Evolutionary conservation across 1,284 basidiomycete genomes (phyloP).

Genomic region (Cryptococcus hybrid): DNA sequence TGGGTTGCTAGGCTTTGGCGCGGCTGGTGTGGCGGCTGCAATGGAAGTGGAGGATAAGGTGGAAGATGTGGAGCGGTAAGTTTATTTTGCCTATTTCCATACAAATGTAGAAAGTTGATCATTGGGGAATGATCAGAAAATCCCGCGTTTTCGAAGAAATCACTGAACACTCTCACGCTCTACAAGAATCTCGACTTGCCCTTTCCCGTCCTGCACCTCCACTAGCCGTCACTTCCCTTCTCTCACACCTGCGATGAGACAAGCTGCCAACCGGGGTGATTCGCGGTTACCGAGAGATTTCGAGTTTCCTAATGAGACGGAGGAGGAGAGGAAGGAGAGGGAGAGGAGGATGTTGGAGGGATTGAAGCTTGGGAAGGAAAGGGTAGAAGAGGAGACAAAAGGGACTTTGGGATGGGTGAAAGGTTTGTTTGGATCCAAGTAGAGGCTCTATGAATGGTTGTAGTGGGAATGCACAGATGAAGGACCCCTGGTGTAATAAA

Average conservation of each 20-base stretch:
- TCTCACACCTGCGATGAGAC: background rate
- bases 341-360: background rate
- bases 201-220: background rate
- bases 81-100: background rate
- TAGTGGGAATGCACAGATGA: too few species aligned
- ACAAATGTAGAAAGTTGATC: too few species aligned
- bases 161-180: slow-evolving; percentile 12
- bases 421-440: slow-evolving; percentile 9
- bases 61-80: slow-evolving; percentile 18
- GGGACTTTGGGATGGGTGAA: slow-evolving; percentile 13
- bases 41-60: slow-evolving; percentile 23
- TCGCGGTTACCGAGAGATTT: slow-evolving; percentile 14
- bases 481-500: too few species aligned
- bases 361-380: background rate
- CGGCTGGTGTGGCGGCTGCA: slow-evolving; percentile 16
- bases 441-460: background rate
- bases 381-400: slow-evolving; percentile 6
- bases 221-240: background rate
- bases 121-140: slow-evolving; percentile 7
- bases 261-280: background rate
- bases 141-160: slow-evolving; percentile 14
- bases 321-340: too few species aligned
- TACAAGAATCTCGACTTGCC: slow-evolving; percentile 8
- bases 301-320: slow-evolving; percentile 11
- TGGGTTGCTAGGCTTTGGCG: slow-evolving; percentile 16